A percentile compares a stretch with the other conserved stretches of the same genome.
These are phyloP conservation scores for Cajanus cajan DNA, from an alignment of 306 rosid genomes.

Conservation along the genomic window DNA sequence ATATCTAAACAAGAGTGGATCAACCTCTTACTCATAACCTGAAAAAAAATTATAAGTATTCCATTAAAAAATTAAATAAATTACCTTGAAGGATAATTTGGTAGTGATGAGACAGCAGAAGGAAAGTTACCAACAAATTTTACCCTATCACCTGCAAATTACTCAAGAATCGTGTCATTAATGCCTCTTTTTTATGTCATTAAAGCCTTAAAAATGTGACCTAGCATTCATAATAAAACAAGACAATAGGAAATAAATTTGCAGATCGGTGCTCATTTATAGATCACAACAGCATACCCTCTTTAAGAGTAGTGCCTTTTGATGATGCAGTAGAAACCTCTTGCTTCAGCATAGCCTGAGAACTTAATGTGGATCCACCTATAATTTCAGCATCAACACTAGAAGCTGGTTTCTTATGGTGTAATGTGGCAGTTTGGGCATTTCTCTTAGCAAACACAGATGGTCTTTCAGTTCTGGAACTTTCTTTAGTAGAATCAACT, in stretches of 20 bases:
- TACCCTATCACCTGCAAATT: slow-evolving; percentile 83
- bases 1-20: slow-evolving; percentile 8
- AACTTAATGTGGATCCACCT: slow-evolving; percentile 76
- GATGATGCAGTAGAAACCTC: slow-evolving; percentile 87
- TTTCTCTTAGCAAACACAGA: slow-evolving; percentile 62
- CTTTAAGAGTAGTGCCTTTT: slow-evolving; percentile 62
- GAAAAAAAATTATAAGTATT: neutral
- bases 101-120: slow-evolving; percentile 44
- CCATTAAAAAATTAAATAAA: neutral
- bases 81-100: slow-evolving; percentile 68
- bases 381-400: slow-evolving; percentile 89
- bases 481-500: slow-evolving; percentile 61
- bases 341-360: slow-evolving; percentile 75
- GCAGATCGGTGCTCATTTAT: neutral
- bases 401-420: slow-evolving; percentile 74
- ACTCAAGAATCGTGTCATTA: slow-evolving; percentile 1
- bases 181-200: neutral
- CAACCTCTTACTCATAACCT: neutral
- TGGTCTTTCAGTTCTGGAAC: slow-evolving; percentile 61
- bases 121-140: slow-evolving; percentile 71
- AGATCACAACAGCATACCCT: slow-evolving; percentile 47
- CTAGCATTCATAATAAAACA: neutral
- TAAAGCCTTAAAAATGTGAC: neutral
- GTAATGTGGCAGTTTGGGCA: slow-evolving; percentile 47
- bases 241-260: neutral